Conservation (phyloP, 2,329 filamentous ascomycete genomes). For the Sarocladium strictum region DNA sequence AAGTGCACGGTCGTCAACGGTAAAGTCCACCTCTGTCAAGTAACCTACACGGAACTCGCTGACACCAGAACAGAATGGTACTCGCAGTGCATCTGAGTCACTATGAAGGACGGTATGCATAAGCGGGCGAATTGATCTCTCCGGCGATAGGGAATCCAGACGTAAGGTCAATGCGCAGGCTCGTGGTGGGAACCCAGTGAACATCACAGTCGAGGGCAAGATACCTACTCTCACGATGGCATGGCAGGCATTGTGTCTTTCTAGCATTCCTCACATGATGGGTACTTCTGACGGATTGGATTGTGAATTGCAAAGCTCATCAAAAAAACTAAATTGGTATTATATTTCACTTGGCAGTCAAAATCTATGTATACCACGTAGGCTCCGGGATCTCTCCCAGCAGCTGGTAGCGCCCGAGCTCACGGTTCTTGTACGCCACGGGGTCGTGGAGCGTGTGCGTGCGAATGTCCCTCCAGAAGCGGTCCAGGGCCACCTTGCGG, state of each 20-base stretch:
- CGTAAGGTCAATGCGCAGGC: no score
- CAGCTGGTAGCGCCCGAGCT: slow-evolving; percentile 49
- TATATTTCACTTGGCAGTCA: not conserved
- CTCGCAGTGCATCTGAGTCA: slow-evolving; percentile 5
- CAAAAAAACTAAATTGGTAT: not conserved
- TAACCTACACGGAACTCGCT: not conserved
- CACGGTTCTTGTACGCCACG: slow-evolving; percentile 57
- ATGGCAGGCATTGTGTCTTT: no score
- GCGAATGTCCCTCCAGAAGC: slow-evolving; percentile 61
- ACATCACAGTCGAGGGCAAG: no score
- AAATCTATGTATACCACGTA: slow-evolving; percentile 51
- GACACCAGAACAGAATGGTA: not conserved
- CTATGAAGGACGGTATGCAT: no score
- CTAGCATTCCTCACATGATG: no score
- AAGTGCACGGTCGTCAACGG: not conserved
- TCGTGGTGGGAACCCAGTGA: no score
- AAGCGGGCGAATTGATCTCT: no score
- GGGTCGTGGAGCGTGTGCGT: slow-evolving; percentile 61
- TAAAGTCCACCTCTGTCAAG: not conserved
- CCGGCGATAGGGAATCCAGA: no score
- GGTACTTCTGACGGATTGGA: no score
- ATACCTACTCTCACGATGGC: no score
- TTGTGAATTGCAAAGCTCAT: no score
- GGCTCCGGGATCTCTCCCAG: slow-evolving; percentile 48
- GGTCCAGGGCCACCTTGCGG: slow-evolving; percentile 53